Evolutionary conservation across 2,329 filamentous ascomycete genomes (phyloP).

Genomic region (Bipolaris sorokiniana): DNA sequence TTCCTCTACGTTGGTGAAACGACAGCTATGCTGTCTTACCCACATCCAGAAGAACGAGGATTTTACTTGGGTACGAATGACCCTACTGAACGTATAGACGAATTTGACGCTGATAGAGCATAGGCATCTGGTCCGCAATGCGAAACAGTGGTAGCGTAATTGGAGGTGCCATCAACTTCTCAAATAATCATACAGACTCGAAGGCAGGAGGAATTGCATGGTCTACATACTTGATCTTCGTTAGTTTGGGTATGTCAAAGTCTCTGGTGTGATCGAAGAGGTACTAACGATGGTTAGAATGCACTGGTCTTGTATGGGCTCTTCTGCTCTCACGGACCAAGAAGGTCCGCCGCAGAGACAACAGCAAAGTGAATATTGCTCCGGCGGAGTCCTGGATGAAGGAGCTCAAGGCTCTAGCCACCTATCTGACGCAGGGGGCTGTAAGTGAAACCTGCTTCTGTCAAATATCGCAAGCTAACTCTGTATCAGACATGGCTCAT

Average conservation of each 20-base stretch:
- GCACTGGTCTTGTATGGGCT: slow-evolving; percentile 13
- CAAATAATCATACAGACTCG: slow-evolving; percentile 9
- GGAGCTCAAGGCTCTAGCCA: slow-evolving; percentile 9
- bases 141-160: slow-evolving; percentile 18
- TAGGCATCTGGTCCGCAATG: slow-evolving; percentile 20
- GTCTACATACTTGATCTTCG: slow-evolving; percentile 17
- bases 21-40: slow-evolving; percentile 20
- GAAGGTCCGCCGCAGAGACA: slow-evolving; percentile 10
- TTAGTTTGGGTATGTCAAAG: slow-evolving; percentile 9
- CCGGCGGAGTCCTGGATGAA: slow-evolving; percentile 5
- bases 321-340: slow-evolving; percentile 10
- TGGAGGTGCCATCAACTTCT: slow-evolving; percentile 19
- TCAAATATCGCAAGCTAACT: background rate
- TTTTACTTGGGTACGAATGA: slow-evolving; percentile 12
- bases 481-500: slow-evolving; percentile 10
- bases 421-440: background rate
- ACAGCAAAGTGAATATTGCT: slow-evolving; percentile 4
- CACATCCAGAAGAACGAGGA: slow-evolving; percentile 14
- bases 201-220: slow-evolving; percentile 10
- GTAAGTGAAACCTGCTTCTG: background rate
- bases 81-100: background rate
- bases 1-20: slow-evolving; percentile 19
- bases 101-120: background rate
- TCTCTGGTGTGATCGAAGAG: background rate
- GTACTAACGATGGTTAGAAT: slow-evolving; percentile 4